Evolutionary conservation across 2,329 filamentous ascomycete species (phyloP), one percentile per base, ranked within the genome.

Genomic region (Penicillium janthinellum): DNA sequence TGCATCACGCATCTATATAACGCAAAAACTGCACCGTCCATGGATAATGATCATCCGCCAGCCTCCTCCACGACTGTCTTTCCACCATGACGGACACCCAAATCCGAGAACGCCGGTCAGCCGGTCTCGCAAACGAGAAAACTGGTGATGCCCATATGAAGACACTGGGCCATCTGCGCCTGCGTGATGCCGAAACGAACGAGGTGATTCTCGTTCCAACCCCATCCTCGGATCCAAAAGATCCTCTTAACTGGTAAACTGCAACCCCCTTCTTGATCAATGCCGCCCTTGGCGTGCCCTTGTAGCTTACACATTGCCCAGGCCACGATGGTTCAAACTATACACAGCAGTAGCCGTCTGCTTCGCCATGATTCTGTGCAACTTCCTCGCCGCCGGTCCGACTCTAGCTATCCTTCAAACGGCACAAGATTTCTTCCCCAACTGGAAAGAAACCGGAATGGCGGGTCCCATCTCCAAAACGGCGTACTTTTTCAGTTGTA

Each of bases 301-400:
- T 47, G 25, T 28, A 7, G 5, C 37, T 41, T 2, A 31, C 8
- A 37, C 1, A 41, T 31, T 28, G 14, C 8, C 31, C 17, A 59
- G 57, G 60, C 60, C 60, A 31, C 44, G 45, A 59, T 62, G 60
- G 60, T 62, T 59, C 52, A 64, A 64, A 38, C 39, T 61, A 61
- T 85, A 83, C 67, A 81, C 81, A 39, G 82, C 82, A 15, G 62
- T 75, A 17, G 67, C 62, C 11, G 60, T 64, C 15, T 65, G 58
- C 61, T 61, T 81, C 3, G 82, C 83, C 54, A 84, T 86, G 75
- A 76, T 84, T 61, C 78, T 85, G 70, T 83, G 79, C 72, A 86
- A 85, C 69, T 85, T 86, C 64, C 72, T 86, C 5, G 82, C 83
- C 0, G 84, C 83, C n/a, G 84, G 78, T 0, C 83, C 83, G 1